Percentiles rank a stretch among this genome's conserved stretches.
Conservation (phyloP, 106 monocot genomes). For the Phalaenopsis aphrodite region DNA sequence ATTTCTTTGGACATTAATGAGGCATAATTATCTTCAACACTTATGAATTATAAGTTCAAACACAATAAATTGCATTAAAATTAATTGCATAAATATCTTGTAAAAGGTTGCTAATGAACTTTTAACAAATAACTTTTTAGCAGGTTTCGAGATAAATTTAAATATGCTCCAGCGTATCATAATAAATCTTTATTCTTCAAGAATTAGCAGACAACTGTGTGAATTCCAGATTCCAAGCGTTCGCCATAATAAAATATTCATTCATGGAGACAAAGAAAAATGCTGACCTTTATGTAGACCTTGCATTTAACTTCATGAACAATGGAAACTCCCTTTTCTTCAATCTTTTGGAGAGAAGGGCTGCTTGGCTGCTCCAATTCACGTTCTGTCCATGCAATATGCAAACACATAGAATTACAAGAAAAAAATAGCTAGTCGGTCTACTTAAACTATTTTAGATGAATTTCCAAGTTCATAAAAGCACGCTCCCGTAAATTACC, state of each 20-base stretch:
- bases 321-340: conserved; percentile 76
- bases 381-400: conserved; percentile 27
- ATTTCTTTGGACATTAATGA: too few species aligned
- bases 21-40: too few species aligned
- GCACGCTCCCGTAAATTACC: not conserved
- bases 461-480: not conserved
- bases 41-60: too few species aligned
- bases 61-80: too few species aligned
- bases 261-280: not conserved
- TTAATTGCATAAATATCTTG: too few species aligned
- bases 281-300: conserved; percentile 79
- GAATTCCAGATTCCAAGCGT: not conserved
- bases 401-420: conserved; percentile 1
- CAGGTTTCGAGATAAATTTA: not conserved
- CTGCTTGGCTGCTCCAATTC: conserved; percentile 73
- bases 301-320: conserved; percentile 98
- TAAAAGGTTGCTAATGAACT: not conserved
- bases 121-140: not conserved
- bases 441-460: not conserved
- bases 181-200: not conserved
- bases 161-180: not conserved
- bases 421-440: not conserved
- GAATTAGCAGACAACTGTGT: not conserved
- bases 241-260: not conserved
- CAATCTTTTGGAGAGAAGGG: conserved; percentile 77